A percentile compares a stretch with the other conserved stretches of the same genome.
phyloP scores from a whole-genome alignment of 257 asterid genomes.

The Mentha longifolia region DNA sequence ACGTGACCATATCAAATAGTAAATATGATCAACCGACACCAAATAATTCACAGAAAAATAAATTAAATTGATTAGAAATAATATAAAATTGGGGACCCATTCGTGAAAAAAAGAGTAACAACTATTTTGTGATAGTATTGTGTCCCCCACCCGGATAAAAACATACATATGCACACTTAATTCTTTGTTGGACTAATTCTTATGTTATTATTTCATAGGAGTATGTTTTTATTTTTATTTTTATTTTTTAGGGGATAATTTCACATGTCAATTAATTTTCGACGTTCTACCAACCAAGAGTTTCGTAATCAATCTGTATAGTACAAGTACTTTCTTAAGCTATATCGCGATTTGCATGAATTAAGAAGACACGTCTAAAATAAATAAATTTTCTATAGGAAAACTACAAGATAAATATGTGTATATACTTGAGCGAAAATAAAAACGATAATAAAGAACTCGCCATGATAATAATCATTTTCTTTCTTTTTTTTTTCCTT shows the following conservation, averaged over 20 bases:
- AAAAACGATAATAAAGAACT: too few relatives aligned
- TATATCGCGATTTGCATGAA: too few relatives aligned
- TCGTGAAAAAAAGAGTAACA: constrained; percentile 23
- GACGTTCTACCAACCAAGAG: neutral
- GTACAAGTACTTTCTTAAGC: neutral
- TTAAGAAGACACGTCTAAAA: too few relatives aligned
- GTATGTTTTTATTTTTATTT: too few relatives aligned
- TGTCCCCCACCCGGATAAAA: constrained; percentile 31
- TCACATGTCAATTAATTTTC: neutral
- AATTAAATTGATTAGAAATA: neutral
- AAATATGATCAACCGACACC: constrained; percentile 31
- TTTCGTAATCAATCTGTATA: too few relatives aligned
- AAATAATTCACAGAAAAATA: constrained; percentile 15
- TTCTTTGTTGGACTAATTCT: constrained; percentile 15
- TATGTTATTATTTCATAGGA: too few relatives aligned
- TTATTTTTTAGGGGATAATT: neutral
- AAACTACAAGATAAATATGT: too few relatives aligned
- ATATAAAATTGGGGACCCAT: constrained; percentile 27
- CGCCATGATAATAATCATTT: too few relatives aligned
- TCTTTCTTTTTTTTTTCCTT: too few relatives aligned
- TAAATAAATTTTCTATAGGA: too few relatives aligned
- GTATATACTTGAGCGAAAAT: too few relatives aligned
- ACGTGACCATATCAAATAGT: constrained; percentile 10
- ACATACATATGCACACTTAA: constrained; percentile 31
- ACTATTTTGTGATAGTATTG: constrained; percentile 19